phyloP scores from a whole-genome alignment of 2,329 filamentous ascomycete genomes.

The Aspergillus brunneoviolaceus region DNA sequence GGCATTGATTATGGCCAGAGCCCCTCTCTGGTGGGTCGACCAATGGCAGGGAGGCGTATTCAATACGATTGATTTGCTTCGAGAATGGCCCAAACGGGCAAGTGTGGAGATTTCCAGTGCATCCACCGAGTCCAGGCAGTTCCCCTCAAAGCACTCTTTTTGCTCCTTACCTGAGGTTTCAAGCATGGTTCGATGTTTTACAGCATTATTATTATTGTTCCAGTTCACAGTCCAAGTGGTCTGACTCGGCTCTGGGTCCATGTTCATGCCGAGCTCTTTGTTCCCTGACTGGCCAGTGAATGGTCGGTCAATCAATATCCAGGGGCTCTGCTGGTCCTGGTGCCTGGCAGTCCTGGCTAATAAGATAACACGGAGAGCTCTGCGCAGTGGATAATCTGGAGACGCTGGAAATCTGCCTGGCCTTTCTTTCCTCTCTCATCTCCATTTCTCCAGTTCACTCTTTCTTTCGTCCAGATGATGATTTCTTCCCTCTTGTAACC shows the following conservation, averaged over 20 bases:
- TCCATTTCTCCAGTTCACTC: not conserved
- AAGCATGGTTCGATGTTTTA: not conserved
- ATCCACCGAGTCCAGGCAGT: too few species aligned
- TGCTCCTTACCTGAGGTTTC: not conserved
- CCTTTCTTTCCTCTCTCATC: not conserved
- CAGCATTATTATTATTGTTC: not conserved
- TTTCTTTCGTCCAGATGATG: not conserved
- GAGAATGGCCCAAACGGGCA: not conserved
- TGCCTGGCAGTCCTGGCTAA: not conserved
- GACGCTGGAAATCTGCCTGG: not conserved
- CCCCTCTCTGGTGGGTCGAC: not conserved
- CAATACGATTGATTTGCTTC: not conserved
- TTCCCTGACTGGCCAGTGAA: not conserved
- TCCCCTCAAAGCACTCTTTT: not conserved
- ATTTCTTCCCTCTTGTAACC: not conserved
- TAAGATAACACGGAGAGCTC: not conserved
- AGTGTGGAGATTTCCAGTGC: not conserved
- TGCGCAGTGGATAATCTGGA: not conserved
- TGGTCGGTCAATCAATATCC: not conserved
- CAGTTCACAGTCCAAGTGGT: not conserved
- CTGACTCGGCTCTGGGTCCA: slow-evolving; percentile 3
- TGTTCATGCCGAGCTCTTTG: not conserved
- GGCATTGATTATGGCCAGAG: not conserved
- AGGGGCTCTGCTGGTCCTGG: not conserved
- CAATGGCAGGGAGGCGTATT: slow-evolving; percentile 1